These are phyloP conservation scores for Chrysosporium queenslandicum DNA, from an alignment of 2,329 filamentous ascomycete species.

Conservation along the genomic window DNA sequence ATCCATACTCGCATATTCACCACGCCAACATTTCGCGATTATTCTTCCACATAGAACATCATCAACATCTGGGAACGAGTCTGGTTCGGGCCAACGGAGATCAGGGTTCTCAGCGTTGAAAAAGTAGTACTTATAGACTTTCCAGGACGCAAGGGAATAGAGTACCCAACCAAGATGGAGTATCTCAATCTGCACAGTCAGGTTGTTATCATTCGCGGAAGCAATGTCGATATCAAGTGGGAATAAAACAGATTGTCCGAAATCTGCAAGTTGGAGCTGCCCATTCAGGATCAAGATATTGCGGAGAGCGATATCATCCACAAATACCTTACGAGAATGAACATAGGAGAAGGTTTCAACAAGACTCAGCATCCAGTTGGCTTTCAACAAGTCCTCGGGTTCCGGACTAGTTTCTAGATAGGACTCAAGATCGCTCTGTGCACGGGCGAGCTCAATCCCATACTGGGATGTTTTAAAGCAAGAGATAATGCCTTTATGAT, in stretches of 20 bases:
- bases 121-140: slow-evolving; percentile 12
- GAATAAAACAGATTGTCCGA: slow-evolving; percentile 14
- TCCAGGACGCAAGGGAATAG: slow-evolving; percentile 13
- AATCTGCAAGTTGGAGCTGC: slow-evolving; percentile 13
- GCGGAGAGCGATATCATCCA: slow-evolving; percentile 18
- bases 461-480: slow-evolving; percentile 17
- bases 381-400: slow-evolving; percentile 15
- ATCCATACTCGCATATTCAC: slow-evolving; percentile 15
- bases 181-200: slow-evolving; percentile 15
- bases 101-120: slow-evolving; percentile 7
- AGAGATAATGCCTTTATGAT: slow-evolving; percentile 15
- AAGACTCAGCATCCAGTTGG: slow-evolving; percentile 16
- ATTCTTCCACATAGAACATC: slow-evolving; percentile 13
- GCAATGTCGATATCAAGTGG: slow-evolving; percentile 12
- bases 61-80: slow-evolving; percentile 10
- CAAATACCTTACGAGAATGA: slow-evolving; percentile 15
- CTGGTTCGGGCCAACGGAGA: slow-evolving; percentile 11
- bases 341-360: slow-evolving; percentile 15
- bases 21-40: slow-evolving; percentile 14
- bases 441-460: slow-evolving; percentile 18
- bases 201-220: slow-evolving; percentile 7
- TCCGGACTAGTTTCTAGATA: slow-evolving; percentile 17
- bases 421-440: slow-evolving; percentile 17
- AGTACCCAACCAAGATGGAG: slow-evolving; percentile 15
- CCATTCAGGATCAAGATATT: slow-evolving; percentile 15